These are phyloP conservation scores for Talaromyces sp. DNA, from an alignment of 2,329 filamentous ascomycete genomes.

Conservation along the genomic window DNA sequence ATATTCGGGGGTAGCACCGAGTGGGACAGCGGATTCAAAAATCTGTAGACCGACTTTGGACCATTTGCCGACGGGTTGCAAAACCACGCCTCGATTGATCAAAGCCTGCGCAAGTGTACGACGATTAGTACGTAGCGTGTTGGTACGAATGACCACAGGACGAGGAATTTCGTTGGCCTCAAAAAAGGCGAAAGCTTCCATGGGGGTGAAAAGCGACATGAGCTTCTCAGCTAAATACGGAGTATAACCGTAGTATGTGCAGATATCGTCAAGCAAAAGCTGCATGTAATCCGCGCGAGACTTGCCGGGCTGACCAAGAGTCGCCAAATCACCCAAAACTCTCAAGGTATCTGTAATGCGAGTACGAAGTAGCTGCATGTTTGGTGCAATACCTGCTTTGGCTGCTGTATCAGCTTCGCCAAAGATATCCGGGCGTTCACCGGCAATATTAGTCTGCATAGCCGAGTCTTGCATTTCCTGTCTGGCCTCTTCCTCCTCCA, in stretches of 20 bases:
- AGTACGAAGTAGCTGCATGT: conserved; percentile 81
- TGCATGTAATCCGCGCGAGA: conserved; percentile 84
- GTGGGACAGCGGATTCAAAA: conserved; percentile 81
- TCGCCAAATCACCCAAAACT: conserved; percentile 82
- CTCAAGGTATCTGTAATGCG: conserved; percentile 91
- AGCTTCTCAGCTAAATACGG: conserved; percentile 94
- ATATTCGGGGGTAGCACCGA: conserved; percentile 96
- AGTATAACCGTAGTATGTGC: conserved; percentile 94
- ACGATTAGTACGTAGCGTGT: conserved; percentile 76
- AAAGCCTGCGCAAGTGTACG: conserved; percentile 84
- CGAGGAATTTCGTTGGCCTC: conserved; percentile 95
- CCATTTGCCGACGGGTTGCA: conserved; percentile 98
- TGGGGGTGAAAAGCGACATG: conserved; percentile 83
- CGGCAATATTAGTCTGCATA: conserved; percentile 88
- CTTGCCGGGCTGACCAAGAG: conserved; percentile 71
- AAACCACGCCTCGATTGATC: conserved; percentile 92
- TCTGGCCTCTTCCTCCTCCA: conserved; percentile 77
- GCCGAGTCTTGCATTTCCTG: conserved; percentile 81
- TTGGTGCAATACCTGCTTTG: conserved; percentile 68
- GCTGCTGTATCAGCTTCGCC: conserved; percentile 58
- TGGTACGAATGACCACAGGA: conserved; percentile 93
- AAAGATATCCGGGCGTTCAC: conserved; percentile 64
- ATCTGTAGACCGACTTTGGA: conserved; percentile 96
- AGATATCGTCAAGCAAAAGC: conserved; percentile 86
- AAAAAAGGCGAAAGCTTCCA: conserved; percentile 96